Base-by-base conservation (phyloP, 495 filamentous ascomycete species). In the Hypoxylon perforatum region DNA sequence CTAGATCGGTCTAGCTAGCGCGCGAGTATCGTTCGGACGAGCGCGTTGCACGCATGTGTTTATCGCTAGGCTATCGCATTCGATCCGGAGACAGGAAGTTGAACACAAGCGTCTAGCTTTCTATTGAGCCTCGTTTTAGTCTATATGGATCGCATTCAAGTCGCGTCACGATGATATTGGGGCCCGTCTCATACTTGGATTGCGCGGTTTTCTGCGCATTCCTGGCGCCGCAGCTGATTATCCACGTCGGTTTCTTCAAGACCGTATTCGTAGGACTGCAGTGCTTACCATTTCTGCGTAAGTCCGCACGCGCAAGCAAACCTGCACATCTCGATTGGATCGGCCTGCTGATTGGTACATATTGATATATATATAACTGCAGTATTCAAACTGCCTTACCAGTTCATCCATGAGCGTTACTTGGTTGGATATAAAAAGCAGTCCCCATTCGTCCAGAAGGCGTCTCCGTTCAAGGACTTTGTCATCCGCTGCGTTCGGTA, bases 401-500 rank as follows among this genome's bases (percentile, higher is more conserved):
- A 79, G 25, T 86, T 91, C 63, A 51, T 90, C 51, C 65, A 73
- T 15, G 86, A 91, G 46, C 80, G 87, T 57, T 86, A 85, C 62
- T 71, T 90, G 28, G 80, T 80, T 0, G 66, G 63, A 11, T 65
- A 66, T 42, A 65, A 74, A 28, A 53, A 82, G 14, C 82, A 77
- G 63, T 76, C 85, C 25, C 83, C 87, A 4, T 92, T 91, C 64
- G 83, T 88, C n/a, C 86, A 81, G 50, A 82, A 81, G 50, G 86
- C 88, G 8, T 84, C 88, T 6, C 76, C 80, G 12, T 94, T 94
- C 68, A 88, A 93, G 68, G 91, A 92, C 71, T 69, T 91, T 38
- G 88, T 92, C 15, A 81, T 92, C 56, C 79, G 89, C 35, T 92
- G 88, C 71, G 87, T 93, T 33, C 85, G 90, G 56, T 93, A 90